These are phyloP conservation scores for Aspergillus puulaauensis DNA, from an alignment of 2,329 filamentous ascomycete species.

Conservation along the genomic window DNA sequence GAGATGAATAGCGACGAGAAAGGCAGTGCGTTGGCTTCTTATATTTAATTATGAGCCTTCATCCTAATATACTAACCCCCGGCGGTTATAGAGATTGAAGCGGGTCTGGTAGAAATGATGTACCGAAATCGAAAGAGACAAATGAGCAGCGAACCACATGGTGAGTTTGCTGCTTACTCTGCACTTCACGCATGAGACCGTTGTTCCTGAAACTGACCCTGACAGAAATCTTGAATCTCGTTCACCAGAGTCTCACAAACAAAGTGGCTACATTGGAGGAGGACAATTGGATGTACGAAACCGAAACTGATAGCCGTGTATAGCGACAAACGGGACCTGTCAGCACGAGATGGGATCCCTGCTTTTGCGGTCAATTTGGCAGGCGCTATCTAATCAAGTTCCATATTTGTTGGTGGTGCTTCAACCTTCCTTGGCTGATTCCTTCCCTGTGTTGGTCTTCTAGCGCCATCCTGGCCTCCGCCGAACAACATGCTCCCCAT, in stretches of 20 bases:
- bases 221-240: constrained; percentile 66
- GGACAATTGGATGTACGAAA: constrained; percentile 90
- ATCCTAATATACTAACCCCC: constrained; percentile 4
- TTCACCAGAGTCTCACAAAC: constrained; percentile 67
- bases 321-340: constrained; percentile 22
- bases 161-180: constrained; percentile 45
- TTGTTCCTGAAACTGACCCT: constrained; percentile 9
- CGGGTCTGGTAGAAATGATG: constrained; percentile 46
- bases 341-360: constrained; percentile 9
- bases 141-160: constrained; percentile 63
- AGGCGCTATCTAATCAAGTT: constrained; percentile 40
- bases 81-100: constrained; percentile 43
- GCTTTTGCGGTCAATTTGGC: background rate
- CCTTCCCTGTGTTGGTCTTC: constrained; percentile 33
- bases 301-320: constrained; percentile 58
- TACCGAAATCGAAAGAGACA: constrained; percentile 46
- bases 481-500: constrained; percentile 94
- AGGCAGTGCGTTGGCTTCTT: constrained; percentile 36
- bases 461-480: constrained; percentile 52
- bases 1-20: constrained; percentile 35
- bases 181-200: background rate
- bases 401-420: constrained; percentile 44
- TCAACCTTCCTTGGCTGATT: constrained; percentile 48
- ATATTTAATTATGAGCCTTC: background rate
- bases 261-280: constrained; percentile 74